Conservation (phyloP, 2,329 filamentous ascomycete species). For the Colletotrichum viniferum region DNA sequence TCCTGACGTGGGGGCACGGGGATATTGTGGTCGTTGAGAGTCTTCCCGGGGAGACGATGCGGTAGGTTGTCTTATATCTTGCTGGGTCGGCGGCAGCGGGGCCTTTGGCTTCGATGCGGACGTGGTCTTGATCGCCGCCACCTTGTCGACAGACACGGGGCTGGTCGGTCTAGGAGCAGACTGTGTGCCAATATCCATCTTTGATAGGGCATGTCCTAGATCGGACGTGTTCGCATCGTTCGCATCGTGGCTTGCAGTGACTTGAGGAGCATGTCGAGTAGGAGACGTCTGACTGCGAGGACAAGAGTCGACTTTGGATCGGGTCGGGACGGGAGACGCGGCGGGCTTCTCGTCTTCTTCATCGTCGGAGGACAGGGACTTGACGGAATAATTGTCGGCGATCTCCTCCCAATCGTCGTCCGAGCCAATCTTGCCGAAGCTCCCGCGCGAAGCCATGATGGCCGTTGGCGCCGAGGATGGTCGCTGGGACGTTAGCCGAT, state of each 20-base stretch:
- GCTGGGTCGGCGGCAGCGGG: neutral
- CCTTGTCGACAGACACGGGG: neutral
- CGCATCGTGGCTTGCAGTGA: neutral
- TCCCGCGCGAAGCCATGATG: neutral
- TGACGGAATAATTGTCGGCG: slow-evolving; percentile 27
- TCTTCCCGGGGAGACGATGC: neutral
- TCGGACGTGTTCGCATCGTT: neutral
- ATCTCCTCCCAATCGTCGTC: slow-evolving; percentile 32
- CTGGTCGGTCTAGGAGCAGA: neutral
- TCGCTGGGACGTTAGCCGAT: neutral
- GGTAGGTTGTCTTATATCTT: neutral
- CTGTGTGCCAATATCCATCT: rapidly evolving
- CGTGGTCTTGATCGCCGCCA: neutral
- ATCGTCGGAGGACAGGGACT: slow-evolving; percentile 29
- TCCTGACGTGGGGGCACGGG: neutral
- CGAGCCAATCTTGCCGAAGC: neutral
- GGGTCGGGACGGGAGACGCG: neutral
- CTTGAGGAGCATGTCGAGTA: neutral
- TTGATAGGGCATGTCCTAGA: rapidly evolving
- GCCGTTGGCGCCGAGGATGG: neutral
- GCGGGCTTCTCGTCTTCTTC: neutral
- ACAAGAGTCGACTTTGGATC: neutral
- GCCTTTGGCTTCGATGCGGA: neutral
- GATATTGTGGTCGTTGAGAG: neutral
- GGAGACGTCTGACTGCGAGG: neutral